Evolutionary conservation across 495 filamentous ascomycete species (phyloP).

Genomic region (Penicillium paradoxum): DNA sequence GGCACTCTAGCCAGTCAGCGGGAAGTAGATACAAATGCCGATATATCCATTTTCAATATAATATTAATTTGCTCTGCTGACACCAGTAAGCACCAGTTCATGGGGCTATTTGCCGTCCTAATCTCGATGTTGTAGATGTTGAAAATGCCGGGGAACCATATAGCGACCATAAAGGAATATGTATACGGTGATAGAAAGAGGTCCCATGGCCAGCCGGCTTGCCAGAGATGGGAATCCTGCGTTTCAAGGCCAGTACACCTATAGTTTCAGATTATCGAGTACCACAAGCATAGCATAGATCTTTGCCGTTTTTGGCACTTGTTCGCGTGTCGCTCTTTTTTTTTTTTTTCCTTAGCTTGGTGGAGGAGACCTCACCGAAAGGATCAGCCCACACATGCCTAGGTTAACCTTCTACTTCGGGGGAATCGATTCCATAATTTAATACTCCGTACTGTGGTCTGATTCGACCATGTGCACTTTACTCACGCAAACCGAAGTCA

Average conservation of each 20-base stretch:
- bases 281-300: background rate
- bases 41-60: background rate
- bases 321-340: background rate
- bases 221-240: background rate
- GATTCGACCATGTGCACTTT: constrained; percentile 10
- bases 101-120: no score
- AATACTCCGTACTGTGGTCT: constrained; percentile 11
- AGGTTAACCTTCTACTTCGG: background rate
- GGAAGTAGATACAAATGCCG: background rate
- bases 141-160: no score
- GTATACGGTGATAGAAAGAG: no score
- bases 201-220: background rate
- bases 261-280: background rate
- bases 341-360: background rate
- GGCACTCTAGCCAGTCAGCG: background rate
- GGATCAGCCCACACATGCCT: constrained; percentile 21
- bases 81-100: background rate
- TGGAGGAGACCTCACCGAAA: constrained; percentile 16
- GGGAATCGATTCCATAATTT: background rate
- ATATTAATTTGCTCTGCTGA: background rate
- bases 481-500: background rate
- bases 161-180: no score
- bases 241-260: background rate
- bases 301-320: background rate
- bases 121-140: no score